phyloP scores from a whole-genome alignment of 441 rosid species.

The Breynia disticha region DNA sequence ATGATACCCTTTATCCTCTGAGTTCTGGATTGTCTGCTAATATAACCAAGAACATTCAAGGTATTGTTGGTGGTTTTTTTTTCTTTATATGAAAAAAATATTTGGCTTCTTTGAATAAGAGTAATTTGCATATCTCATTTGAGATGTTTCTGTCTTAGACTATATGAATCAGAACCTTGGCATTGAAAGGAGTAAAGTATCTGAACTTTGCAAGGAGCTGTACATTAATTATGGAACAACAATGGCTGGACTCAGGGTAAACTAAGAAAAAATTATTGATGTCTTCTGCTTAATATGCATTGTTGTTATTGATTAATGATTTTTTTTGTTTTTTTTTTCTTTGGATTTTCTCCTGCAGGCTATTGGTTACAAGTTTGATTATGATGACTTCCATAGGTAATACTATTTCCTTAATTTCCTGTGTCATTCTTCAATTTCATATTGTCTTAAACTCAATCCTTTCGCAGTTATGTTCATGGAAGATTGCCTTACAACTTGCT shows the following conservation, averaged over 20 bases:
- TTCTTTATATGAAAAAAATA: too few species aligned
- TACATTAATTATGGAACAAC: conserved; percentile 73
- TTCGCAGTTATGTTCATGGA: conserved; percentile 68
- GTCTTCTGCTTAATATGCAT: neutral
- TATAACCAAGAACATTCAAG: conserved; percentile 58
- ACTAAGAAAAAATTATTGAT: too few species aligned
- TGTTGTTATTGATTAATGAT: neutral
- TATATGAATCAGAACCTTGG: conserved; percentile 63
- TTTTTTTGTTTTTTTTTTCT: neutral
- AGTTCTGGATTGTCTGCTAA: conserved; percentile 48
- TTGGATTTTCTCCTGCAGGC: conserved; percentile 36
- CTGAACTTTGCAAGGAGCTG: conserved; percentile 41
- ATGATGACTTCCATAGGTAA: conserved; percentile 82
- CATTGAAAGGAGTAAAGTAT: conserved; percentile 42
- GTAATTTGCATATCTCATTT: neutral
- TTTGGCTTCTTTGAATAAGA: too few species aligned
- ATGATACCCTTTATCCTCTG: conserved; percentile 71
- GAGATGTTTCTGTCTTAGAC: conserved; percentile 19
- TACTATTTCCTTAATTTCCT: neutral
- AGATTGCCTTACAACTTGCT: conserved; percentile 65
- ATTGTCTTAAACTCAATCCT: conserved; percentile 10
- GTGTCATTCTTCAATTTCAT: neutral
- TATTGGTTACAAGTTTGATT: conserved; percentile 57
- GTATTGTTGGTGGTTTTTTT: conserved; percentile 17
- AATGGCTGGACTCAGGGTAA: conserved; percentile 85